Evolutionary conservation across 2,329 filamentous ascomycete genomes (phyloP).

Genomic region (Fusarium tricinctum): DNA sequence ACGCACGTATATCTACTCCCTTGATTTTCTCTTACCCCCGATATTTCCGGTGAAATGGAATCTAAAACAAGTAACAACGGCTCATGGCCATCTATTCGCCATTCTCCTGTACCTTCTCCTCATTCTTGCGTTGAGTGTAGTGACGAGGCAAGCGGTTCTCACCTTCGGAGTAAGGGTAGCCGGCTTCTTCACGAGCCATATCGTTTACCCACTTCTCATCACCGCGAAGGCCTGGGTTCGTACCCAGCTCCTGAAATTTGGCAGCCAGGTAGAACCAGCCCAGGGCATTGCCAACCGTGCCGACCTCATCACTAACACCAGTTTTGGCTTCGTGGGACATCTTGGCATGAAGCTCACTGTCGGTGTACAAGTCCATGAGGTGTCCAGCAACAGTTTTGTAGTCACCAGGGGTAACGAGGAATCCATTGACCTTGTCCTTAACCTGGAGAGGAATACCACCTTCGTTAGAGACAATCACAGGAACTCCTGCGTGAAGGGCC

Average conservation of each 20-base stretch:
- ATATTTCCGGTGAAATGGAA: neutral
- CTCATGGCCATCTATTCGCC: constrained; percentile 20
- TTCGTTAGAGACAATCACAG: constrained; percentile 79
- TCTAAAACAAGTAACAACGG: neutral
- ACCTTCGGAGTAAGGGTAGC: constrained; percentile 67
- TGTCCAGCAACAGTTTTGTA: constrained; percentile 76
- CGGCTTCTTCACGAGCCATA: constrained; percentile 64
- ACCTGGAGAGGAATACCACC: constrained; percentile 88
- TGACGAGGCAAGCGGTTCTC: constrained; percentile 72
- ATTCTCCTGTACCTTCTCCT: constrained; percentile 22
- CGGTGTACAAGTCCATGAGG: constrained; percentile 74
- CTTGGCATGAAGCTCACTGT: constrained; percentile 72
- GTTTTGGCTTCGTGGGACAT: constrained; percentile 75
- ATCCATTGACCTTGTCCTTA: constrained; percentile 78
- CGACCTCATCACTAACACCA: constrained; percentile 84
- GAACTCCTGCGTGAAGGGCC: constrained; percentile 83
- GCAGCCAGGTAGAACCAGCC: constrained; percentile 83
- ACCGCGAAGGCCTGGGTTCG: constrained; percentile 65
- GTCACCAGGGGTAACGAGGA: constrained; percentile 79
- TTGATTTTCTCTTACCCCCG: constrained; percentile 5
- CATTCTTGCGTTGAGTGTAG: constrained; percentile 44
- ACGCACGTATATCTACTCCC: constrained; percentile 13
- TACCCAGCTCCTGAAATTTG: constrained; percentile 70
- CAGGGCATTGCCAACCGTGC: constrained; percentile 83
- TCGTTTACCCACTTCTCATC: constrained; percentile 65